Base-by-base conservation (phyloP, 2,329 filamentous ascomycete species). In the Penicillium psychrosexuale region DNA sequence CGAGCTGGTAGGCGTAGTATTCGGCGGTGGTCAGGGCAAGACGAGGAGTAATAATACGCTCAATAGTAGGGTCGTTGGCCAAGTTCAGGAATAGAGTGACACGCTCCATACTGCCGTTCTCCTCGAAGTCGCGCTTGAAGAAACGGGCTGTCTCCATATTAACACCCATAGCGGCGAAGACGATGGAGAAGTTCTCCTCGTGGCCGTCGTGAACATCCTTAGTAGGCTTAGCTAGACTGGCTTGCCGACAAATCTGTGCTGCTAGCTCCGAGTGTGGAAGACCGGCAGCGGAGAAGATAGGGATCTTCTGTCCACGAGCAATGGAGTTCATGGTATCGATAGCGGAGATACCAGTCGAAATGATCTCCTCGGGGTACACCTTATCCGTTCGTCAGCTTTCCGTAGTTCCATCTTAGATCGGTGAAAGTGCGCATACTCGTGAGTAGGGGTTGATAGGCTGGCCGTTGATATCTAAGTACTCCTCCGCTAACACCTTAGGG, bases 291-390 rank as follows among this genome's bases (percentile, higher is more conserved):
- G 94, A 99, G 85, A 99, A 99, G 70, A 99, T 99, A 67, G 95
- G 94, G 64, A 99, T 99, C 84, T 99, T 99, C 77, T 99, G 94
- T 60, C 94, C 94, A 84, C 94, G 91, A 62, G 95, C 94, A 75
- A 97, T 96, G 59, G 89, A 92, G 82, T 91, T 91, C 93, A 97
- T 97, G 59, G 92, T 96, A 74, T 97, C 93, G 70, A 99, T 97
- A 72, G 94, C 92, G 60, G 93, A 97, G 76, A 99, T 99, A 86
- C 94, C 94, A 45, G 94, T 99, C 34, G 93, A 94, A 70, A 99
- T 97, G 93, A 99, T 99, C 79, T 99, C 95, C 80, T 99, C 94
- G 70, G 94, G 94, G 74, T 99, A 99, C 66, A 96, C 90, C 91
- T 95, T 61, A 24, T 22, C 24, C 24, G 36, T 31, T 47, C 19